Evolutionary conservation across 352 stramenopile species (phyloP).

Genomic region (Pythium aquatile): DNA sequence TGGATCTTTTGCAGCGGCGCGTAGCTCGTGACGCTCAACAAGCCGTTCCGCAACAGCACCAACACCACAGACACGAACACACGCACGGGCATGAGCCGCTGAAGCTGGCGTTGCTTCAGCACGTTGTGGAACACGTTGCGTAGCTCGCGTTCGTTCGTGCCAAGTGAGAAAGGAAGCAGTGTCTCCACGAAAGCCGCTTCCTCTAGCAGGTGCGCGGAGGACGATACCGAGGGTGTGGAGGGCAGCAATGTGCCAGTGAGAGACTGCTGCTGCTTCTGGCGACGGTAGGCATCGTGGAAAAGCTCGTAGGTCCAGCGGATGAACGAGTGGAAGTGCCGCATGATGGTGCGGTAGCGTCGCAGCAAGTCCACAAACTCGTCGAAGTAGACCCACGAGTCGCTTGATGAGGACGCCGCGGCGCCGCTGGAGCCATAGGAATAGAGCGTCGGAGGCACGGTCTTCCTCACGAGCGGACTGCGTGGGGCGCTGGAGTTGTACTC

Average conservation of each 20-base stretch:
- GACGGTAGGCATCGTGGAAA: slow-evolving; percentile 34
- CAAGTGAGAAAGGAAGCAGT: slow-evolving; percentile 44
- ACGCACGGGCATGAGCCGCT: slow-evolving; percentile 51
- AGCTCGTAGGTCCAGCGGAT: slow-evolving; percentile 54
- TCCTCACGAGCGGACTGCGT: slow-evolving; percentile 46
- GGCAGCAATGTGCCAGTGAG: neutral
- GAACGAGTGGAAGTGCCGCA: slow-evolving; percentile 69
- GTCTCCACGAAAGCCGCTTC: slow-evolving; percentile 47
- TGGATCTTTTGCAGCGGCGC: slow-evolving; percentile 28
- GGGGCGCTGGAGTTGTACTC: slow-evolving; percentile 47
- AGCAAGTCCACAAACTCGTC: slow-evolving; percentile 58
- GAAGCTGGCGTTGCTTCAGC: slow-evolving; percentile 51
- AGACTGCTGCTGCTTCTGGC: slow-evolving; percentile 13
- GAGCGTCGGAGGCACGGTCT: neutral
- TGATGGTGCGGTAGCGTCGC: slow-evolving; percentile 55
- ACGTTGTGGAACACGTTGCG: slow-evolving; percentile 69
- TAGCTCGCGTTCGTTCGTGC: slow-evolving; percentile 49
- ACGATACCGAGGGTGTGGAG: neutral
- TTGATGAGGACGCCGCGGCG: neutral
- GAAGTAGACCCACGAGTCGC: slow-evolving; percentile 45
- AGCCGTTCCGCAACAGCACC: slow-evolving; percentile 52
- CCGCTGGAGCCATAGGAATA: neutral
- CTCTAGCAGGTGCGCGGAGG: slow-evolving; percentile 32
- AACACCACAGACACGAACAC: slow-evolving; percentile 68
- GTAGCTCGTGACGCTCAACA: slow-evolving; percentile 60